Percentiles rank a stretch among this genome's conserved stretches.
These are phyloP conservation scores for Leucocoprinus leucothites DNA, from an alignment of 768 basidiomycete species.

Conservation along the genomic window DNA sequence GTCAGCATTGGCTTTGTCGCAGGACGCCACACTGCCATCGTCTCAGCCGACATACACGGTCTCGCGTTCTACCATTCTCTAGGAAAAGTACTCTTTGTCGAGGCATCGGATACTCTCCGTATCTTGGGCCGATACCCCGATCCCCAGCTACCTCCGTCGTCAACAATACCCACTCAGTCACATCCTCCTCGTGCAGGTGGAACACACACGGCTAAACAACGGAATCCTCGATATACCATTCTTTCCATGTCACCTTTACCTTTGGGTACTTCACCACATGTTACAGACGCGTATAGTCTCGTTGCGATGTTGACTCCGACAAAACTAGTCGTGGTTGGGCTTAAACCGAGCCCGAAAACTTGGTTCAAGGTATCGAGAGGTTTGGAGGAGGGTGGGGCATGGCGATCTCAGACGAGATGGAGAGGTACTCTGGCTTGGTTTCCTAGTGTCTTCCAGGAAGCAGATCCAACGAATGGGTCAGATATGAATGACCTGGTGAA, in stretches of 20 bases:
- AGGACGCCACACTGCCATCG: constrained; percentile 87
- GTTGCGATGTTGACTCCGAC: constrained; percentile 85
- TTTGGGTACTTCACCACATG: constrained; percentile 66
- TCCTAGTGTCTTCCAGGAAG: constrained; percentile 48
- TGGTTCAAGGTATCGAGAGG: constrained; percentile 79
- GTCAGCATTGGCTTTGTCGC: constrained; percentile 84
- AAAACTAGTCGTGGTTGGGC: constrained; percentile 89
- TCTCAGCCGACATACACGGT: constrained; percentile 87
- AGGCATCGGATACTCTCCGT: constrained; percentile 90
- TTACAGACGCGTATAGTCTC: constrained; percentile 76
- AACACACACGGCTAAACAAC: constrained; percentile 35
- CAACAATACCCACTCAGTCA: not conserved
- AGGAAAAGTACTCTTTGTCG: constrained; percentile 92
- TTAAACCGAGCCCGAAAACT: constrained; percentile 89
- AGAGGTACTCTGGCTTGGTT: constrained; percentile 81
- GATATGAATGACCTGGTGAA: not conserved
- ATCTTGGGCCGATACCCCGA: constrained; percentile 91
- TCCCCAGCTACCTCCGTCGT: constrained; percentile 12
- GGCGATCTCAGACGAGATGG: constrained; percentile 42
- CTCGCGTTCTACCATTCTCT: constrained; percentile 94
- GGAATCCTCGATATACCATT: constrained; percentile 59
- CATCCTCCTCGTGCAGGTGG: constrained; percentile 13
- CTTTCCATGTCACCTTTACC: constrained; percentile 82
- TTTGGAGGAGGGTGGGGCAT: constrained; percentile 39
- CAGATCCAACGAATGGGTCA: constrained; percentile 14